Evolutionary conservation across 306 rosid genomes (phyloP), one percentile per base, ranked within the genome.

Genomic region (Boehmeria nivea): DNA sequence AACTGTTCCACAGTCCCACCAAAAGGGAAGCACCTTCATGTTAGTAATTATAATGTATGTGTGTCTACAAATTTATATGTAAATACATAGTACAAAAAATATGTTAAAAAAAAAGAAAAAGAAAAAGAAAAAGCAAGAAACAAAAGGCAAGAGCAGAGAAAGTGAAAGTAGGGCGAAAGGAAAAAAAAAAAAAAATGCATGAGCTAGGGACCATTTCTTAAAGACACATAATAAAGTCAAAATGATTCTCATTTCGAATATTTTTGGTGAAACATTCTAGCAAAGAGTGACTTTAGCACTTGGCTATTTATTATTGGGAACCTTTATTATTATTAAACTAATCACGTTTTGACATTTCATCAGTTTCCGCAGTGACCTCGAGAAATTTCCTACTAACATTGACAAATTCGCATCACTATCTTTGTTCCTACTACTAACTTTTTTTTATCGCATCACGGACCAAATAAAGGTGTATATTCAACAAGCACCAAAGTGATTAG

Each of bases 101-200:
- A n/a, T n/a, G n/a, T 60, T 39, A 31, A 44, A 27, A 46, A 59
- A 54, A 50, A 38, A 66, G 53, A 67, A 19, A 7, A 45, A 17
- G 45, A 59, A 10, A 19, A 64, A 49, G 54, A 24, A 53, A 74
- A 38, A 27, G 72, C 77, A 63, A 57, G 68, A 62, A 74, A 31
- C 9, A 10, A 72, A 69, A 72, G 55, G 8, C 19, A 19, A 9
- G 37, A 62, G 61, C 46, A 54, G 50, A 3, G 45, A 73, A 68
- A 64, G 54, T 17, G 67, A 63, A 54, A n/a, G n/a, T n/a, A 52
- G 59, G 26, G 24, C 1, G 5, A 20, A 5, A 40, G 48, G 46
- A 25, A 43, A 2, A 23, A 16, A 27, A 15, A 48, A 12, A 48
- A 54, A 27, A 12, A 67, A 19, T 55, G 60, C 49, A 54, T 7